Evolutionary conservation across 2,329 filamentous ascomycete genomes (phyloP), one percentile per base, ranked within the genome.

Genomic region (Trichophyton verrucosum): DNA sequence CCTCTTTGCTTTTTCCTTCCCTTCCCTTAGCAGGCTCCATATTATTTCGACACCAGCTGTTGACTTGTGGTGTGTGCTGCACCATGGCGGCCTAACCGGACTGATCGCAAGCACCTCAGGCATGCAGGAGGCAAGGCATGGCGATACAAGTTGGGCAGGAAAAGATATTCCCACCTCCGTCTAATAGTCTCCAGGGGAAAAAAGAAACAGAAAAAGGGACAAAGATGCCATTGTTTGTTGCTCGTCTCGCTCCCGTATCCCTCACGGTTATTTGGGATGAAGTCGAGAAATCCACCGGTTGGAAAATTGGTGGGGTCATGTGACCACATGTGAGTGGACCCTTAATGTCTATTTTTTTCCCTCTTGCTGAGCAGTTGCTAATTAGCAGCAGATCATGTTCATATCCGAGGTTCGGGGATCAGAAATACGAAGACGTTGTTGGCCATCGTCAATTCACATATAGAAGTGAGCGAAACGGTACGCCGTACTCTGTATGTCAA

Each of bases 101-200:
- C 22, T n/a, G 49, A 30, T 13, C 22, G 22, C 22, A 15, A 24
- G 15, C 22, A 53, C 49, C 49, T 53, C 22, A 53, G 49, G 49
- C 49, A 53, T 53, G 49, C 49, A 53, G 49, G 49, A 53, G 49
- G 24, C 49, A 15, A 53, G 49, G 49, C 49, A 53, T 53, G 27
- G 22, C 22, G n/a, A 53, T 53, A 24, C 49, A 17, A 30, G 49
- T 53, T 53, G 49, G 49, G 49, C 49, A 53, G 49, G 44, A 47
- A 53, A 38, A 4, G 33, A 13, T 4, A 38, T 15, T 30, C 9
- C 24, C 49, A 22, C 44, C 27, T 30, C 9, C 33, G 33, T 13
- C 9, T 38, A 38, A 13, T 38, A 7, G 33, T 13, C 33, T 9
- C 11, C 33, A 38, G 33, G 11, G 33, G 33, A 13, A 13, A 38